Evolutionary conservation across 805 yeast species (phyloP).

Genomic region (Yarrowia porcina): DNA sequence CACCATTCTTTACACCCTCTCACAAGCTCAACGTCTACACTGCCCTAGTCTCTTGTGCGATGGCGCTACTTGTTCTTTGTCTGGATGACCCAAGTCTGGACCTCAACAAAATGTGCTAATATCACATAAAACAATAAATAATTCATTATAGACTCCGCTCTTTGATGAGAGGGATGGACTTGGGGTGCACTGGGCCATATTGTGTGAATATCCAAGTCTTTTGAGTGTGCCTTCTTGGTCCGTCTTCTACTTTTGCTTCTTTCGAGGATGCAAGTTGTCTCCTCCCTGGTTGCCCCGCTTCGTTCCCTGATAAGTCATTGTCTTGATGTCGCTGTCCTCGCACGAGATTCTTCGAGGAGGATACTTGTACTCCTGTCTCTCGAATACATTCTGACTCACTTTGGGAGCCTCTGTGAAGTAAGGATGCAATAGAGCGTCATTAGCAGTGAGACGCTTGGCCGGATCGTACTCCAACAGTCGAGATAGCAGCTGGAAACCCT

Average conservation of each 20-base stretch:
- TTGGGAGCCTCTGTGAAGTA: conserved; percentile 71
- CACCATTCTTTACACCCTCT: too few species aligned
- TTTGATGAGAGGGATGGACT: too few species aligned
- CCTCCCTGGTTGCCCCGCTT: conserved; percentile 36
- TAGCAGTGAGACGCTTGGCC: conserved; percentile 69
- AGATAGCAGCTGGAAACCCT: conserved; percentile 62
- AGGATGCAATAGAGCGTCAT: conserved; percentile 67
- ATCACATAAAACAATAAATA: not conserved
- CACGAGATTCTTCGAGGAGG: conserved; percentile 85
- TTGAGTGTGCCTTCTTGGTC: too few species aligned
- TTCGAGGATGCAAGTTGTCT: conserved; percentile 31
- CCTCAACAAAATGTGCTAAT: not conserved
- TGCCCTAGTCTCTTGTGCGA: not conserved
- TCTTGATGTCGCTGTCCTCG: conserved; percentile 74
- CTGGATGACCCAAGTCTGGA: not conserved
- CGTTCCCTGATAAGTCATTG: conserved; percentile 37
- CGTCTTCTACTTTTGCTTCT: conserved; percentile 32
- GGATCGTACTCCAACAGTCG: conserved; percentile 82
- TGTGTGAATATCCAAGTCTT: too few species aligned
- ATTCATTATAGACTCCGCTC: not conserved
- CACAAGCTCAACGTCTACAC: too few species aligned
- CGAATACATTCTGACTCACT: conserved; percentile 75
- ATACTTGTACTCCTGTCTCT: conserved; percentile 66
- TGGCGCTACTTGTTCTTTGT: not conserved
- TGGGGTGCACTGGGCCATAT: too few species aligned